Percentiles rank a stretch among this genome's conserved stretches.
These are phyloP conservation scores for Chionographis japonica DNA, from an alignment of 106 monocot genomes.

Conservation along the genomic window DNA sequence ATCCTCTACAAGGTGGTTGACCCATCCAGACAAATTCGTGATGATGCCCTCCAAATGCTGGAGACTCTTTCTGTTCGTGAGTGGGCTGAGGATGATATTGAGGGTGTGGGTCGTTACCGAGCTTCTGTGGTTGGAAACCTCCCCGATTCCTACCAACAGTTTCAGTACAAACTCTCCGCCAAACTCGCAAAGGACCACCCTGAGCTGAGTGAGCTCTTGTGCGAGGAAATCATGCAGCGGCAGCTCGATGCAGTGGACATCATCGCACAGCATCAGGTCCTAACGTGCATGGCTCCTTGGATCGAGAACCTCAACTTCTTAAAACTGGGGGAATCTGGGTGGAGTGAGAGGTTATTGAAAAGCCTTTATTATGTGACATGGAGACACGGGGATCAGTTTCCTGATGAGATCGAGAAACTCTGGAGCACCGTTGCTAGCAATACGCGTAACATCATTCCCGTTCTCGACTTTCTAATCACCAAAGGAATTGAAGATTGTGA, in stretches of 20 bases:
- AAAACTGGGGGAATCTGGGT: slow-evolving; percentile 85
- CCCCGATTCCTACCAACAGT: slow-evolving; percentile 99
- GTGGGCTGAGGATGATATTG: slow-evolving; percentile 91
- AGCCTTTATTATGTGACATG: slow-evolving; percentile 98
- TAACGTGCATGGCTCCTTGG: slow-evolving; percentile 99
- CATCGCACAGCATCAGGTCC: slow-evolving; percentile 96
- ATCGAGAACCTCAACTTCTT: slow-evolving; percentile 90
- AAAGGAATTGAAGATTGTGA: slow-evolving; percentile 99
- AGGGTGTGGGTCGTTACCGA: slow-evolving; percentile 62
- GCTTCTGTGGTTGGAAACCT: slow-evolving; percentile 98
- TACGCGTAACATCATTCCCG: slow-evolving; percentile 78
- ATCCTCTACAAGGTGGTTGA: slow-evolving; percentile 99
- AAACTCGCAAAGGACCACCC: slow-evolving; percentile 99
- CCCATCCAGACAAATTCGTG: slow-evolving; percentile 76
- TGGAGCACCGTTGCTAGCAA: slow-evolving; percentile 98
- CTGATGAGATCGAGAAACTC: slow-evolving; percentile 96
- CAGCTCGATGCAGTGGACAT: slow-evolving; percentile 98
- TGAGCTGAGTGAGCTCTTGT: slow-evolving; percentile 84
- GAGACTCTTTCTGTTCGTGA: slow-evolving; percentile 97
- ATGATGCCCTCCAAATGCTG: slow-evolving; percentile 95
- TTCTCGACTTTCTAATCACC: slow-evolving; percentile 85
- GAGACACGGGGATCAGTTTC: slow-evolving; percentile 98
- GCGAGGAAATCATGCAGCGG: slow-evolving; percentile 97
- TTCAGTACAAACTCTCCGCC: slow-evolving; percentile 90
- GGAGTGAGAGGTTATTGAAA: slow-evolving; percentile 93